Percentiles rank a stretch among this genome's conserved stretches.
Conservation (phyloP, 1,284 basidiomycete genomes). For the Boletus sp. region DNA sequence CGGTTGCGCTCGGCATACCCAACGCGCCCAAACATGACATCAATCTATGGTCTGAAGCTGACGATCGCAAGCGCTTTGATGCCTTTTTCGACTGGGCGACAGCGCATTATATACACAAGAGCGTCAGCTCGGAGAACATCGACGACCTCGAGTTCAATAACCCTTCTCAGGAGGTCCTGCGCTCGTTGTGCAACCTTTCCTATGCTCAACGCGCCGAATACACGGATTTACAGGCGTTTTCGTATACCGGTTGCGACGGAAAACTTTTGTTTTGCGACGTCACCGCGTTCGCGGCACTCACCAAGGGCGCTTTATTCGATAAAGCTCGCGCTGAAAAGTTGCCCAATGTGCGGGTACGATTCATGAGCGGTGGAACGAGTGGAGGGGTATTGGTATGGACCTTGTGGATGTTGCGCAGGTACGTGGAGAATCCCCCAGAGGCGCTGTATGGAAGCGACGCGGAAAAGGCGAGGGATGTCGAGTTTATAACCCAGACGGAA, state of each 20-base stretch:
- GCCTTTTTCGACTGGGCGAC: slow-evolving; percentile 16
- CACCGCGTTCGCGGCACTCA: slow-evolving; percentile 6
- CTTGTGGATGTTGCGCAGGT: slow-evolving; percentile 14
- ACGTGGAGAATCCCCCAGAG: slow-evolving; percentile 4
- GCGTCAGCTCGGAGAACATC: slow-evolving; percentile 15
- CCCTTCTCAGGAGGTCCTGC: slow-evolving; percentile 2
- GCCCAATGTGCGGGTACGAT: slow-evolving; percentile 23
- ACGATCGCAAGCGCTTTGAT: slow-evolving; percentile 17
- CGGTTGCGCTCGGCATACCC: slow-evolving; percentile 5
- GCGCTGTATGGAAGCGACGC: slow-evolving; percentile 17
- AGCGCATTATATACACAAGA: slow-evolving; percentile 19
- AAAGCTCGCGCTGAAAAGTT: slow-evolving; percentile 10
- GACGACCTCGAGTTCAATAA: slow-evolving; percentile 24
- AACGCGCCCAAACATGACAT: background rate
- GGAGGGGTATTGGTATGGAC: slow-evolving; percentile 18
- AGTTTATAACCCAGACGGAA: slow-evolving; percentile 14
- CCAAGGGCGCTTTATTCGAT: slow-evolving; percentile 26
- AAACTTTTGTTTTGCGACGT: slow-evolving; percentile 11
- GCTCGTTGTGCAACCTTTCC: slow-evolving; percentile 19
- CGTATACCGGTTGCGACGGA: slow-evolving; percentile 8
- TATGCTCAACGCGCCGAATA: slow-evolving; percentile 16
- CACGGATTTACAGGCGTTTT: slow-evolving; percentile 12
- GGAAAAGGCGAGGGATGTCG: slow-evolving; percentile 23
- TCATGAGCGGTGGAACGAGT: slow-evolving; percentile 18
- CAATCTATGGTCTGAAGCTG: background rate